phyloP scores from a whole-genome alignment of 306 rosid species.

The Vigna reflexopilosa region DNA sequence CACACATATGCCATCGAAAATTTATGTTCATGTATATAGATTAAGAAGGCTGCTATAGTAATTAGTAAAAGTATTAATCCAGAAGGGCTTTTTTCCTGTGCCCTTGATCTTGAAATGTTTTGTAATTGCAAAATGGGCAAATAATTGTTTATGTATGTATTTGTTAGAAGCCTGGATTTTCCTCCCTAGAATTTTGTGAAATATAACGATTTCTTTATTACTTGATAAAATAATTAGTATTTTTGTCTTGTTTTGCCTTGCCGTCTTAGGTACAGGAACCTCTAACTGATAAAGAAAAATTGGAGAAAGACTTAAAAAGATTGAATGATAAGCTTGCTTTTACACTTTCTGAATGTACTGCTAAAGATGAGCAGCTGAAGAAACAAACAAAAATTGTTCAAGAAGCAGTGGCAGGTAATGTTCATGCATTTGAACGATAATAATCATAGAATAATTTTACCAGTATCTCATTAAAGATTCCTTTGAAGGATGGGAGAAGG shows the following conservation, averaged over 20 bases:
- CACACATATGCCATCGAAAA: not conserved
- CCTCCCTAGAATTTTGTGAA: conserved; percentile 9
- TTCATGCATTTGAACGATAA: not conserved
- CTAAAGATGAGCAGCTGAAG: conserved; percentile 82
- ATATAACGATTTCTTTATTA: not conserved
- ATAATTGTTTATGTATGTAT: not conserved
- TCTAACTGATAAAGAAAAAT: conserved; percentile 66
- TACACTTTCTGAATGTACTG: conserved; percentile 61
- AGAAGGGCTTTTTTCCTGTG: not conserved
- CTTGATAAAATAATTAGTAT: not conserved
- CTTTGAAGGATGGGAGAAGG: conserved; percentile 82
- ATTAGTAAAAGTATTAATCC: not conserved
- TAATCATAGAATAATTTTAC: conserved; percentile 29
- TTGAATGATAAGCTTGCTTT: conserved; percentile 72
- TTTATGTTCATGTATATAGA: not conserved
- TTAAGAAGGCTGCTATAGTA: conserved; percentile 5
- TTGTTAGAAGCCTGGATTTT: conserved; percentile 16
- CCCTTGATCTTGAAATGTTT: conserved; percentile 22
- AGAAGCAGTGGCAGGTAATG: conserved; percentile 78
- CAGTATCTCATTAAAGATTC: conserved; percentile 38
- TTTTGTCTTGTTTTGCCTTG: conserved; percentile 24
- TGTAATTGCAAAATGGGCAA: conserved; percentile 13
- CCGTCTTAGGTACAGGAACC: conserved; percentile 55
- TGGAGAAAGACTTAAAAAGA: conserved; percentile 70
- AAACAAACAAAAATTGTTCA: conserved; percentile 74